phyloP scores from a whole-genome alignment of 208 protist genomes.

The Wallacemonas sp. region DNA sequence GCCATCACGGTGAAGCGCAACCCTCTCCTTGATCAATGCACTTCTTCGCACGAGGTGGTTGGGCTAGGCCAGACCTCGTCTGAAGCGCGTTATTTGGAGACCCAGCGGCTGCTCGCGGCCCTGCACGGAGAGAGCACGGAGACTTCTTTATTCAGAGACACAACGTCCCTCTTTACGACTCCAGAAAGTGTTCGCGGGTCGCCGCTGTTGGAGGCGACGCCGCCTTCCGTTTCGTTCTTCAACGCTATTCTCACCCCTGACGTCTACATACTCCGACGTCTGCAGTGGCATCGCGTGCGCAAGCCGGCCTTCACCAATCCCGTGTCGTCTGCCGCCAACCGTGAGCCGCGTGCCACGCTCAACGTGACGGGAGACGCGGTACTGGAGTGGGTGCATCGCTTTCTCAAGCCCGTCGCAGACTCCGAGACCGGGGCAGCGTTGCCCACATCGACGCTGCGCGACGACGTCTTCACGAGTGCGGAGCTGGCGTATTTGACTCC shows the following conservation, averaged over 20 bases:
- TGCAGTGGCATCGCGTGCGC: background rate
- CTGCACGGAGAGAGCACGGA: background rate
- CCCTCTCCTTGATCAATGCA: background rate
- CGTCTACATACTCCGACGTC: background rate
- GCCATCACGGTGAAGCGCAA: background rate
- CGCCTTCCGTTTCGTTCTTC: conserved; percentile 11
- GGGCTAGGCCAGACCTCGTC: background rate
- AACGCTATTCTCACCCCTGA: conserved; percentile 11
- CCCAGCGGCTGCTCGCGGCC: background rate
- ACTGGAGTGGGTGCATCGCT: conserved; percentile 12
- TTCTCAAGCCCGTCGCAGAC: background rate
- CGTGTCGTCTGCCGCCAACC: background rate
- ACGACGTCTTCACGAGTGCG: background rate
- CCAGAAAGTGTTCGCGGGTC: background rate
- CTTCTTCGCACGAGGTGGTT: background rate
- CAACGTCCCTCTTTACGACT: background rate
- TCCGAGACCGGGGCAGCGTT: background rate
- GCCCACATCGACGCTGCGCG: background rate
- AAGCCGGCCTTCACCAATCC: background rate
- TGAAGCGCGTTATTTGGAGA: background rate
- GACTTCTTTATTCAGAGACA: background rate
- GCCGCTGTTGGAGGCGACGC: background rate
- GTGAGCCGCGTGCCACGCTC: background rate
- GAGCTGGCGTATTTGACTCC: conserved; percentile 3
- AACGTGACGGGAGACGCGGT: conserved; percentile 10